phyloP scores from a whole-genome alignment of 192 early-diverging fungal species.

The Backusella australiensis region DNA sequence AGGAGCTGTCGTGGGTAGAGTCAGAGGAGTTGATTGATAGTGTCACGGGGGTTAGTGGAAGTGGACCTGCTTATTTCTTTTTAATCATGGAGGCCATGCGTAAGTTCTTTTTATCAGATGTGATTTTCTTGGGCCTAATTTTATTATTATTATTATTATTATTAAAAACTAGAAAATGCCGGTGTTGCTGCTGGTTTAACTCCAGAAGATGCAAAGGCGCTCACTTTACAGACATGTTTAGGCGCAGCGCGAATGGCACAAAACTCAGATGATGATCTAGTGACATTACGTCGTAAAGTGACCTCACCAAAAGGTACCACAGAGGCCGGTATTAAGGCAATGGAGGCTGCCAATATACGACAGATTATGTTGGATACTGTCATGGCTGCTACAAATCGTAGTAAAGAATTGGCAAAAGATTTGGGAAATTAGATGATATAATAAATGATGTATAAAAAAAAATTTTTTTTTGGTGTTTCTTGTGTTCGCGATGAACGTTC shows the following conservation, averaged over 20 bases:
- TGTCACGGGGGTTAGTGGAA: slow-evolving; percentile 80
- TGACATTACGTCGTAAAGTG: slow-evolving; percentile 80
- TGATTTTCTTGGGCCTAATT: background rate
- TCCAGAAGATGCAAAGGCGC: slow-evolving; percentile 64
- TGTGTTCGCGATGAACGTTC: too few relatives aligned
- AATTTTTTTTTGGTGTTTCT: too few relatives aligned
- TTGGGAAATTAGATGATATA: slow-evolving; percentile 39
- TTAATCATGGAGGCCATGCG: slow-evolving; percentile 81
- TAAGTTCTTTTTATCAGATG: slow-evolving; percentile 6
- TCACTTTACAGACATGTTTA: slow-evolving; percentile 92
- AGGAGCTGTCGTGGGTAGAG: slow-evolving; percentile 75
- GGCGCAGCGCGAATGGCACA: slow-evolving; percentile 89
- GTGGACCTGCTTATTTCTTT: slow-evolving; percentile 95
- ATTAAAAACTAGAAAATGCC: slow-evolving; percentile 75
- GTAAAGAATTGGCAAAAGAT: slow-evolving; percentile 68
- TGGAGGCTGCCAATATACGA: slow-evolving; percentile 62
- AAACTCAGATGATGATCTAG: slow-evolving; percentile 60
- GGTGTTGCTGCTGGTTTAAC: slow-evolving; percentile 74
- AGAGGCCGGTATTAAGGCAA: slow-evolving; percentile 79
- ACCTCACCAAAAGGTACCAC: slow-evolving; percentile 94
- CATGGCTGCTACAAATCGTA: slow-evolving; percentile 62
- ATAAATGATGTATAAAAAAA: background rate
- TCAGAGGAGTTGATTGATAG: slow-evolving; percentile 73
- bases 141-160: slow-evolving; percentile 86
- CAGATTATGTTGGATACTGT: slow-evolving; percentile 57